Evolutionary conservation across 1,284 basidiomycete genomes (phyloP), one percentile per base, ranked within the genome.

Genomic region (Chalciporus sp.): DNA sequence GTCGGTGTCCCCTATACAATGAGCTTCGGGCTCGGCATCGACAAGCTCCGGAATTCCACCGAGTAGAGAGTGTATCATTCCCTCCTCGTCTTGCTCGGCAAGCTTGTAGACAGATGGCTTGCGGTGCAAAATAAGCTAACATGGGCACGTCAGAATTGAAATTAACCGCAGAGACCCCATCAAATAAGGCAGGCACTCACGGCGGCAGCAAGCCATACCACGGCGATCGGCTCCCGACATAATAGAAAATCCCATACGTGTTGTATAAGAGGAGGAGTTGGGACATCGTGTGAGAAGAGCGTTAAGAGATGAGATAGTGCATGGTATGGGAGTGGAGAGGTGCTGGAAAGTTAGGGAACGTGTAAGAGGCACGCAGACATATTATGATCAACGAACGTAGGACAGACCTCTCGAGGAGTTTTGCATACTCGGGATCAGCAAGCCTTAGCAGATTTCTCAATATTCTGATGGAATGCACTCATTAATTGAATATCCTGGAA

Each of bases 231-330:
- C 14, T 93, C 93, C 40, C 93, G 80, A 52, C 85, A 83, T 4
- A 97, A 74, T 7, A 97, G 73, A 67, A 87, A 97, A 72, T 96
- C 94, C 68, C 96, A 94, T 43, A 94, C 82, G 56, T 93, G 85
- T 70, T 95, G 93, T 29, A 94, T 89, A 20, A 94, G 82, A 3
- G 86, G 80, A 20, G 95, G 78, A 1, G 88, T 90, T 9, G 93
- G 91, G 53, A 93, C 80, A 63, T 96, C 94, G 70, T 98, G 95
- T 6, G 94, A 88, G 71, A 97, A 92, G 28, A 97, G 79, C 0
- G 94, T 96, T 37, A 98, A 76, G 37, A 97, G 82, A 75, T 95
- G 94, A 11, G 94, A 92, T 8, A 98, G 80, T 0, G 94, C 92
- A 67, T 90, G 94, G 70, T 90, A 93, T 0, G 92, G 93, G 3